A percentile compares a stretch with the other conserved stretches of the same genome.
These are phyloP conservation scores for Aphanomyces euteiches DNA, from an alignment of 352 stramenopile species.

Conservation along the genomic window DNA sequence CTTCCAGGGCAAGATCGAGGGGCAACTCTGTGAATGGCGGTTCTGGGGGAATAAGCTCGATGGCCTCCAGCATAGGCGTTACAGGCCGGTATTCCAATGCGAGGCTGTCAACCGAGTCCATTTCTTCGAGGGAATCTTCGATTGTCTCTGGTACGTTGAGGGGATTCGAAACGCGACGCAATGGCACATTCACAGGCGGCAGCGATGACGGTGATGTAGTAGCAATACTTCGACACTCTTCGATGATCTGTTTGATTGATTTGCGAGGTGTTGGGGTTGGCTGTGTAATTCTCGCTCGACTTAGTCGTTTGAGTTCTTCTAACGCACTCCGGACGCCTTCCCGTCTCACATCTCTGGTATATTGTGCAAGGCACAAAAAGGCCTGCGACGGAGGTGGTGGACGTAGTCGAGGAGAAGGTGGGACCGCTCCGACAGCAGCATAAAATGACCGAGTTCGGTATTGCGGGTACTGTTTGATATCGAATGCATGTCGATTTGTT, in stretches of 20 bases:
- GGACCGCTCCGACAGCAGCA: not conserved
- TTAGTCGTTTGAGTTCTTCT: not conserved
- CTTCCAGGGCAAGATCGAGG: too few species aligned
- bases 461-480: not conserved
- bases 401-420: not conserved
- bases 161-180: too few species aligned
- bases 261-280: not conserved
- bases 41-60: not conserved
- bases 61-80: constrained; percentile 2
- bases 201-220: too few species aligned
- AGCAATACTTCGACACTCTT: not conserved
- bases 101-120: constrained; percentile 15
- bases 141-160: not conserved
- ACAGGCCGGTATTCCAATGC: constrained; percentile 7
- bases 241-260: constrained; percentile 4
- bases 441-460: not conserved
- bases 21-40: not conserved
- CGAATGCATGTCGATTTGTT: too few species aligned
- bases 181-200: too few species aligned
- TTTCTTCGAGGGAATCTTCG: not conserved
- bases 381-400: not conserved
- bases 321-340: constrained; percentile 1
- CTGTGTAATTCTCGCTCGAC: not conserved
- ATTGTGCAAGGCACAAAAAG: not conserved
- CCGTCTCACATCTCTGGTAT: not conserved